phyloP scores from a whole-genome alignment of 768 basidiomycete genomes.

The Suillus subalutaceus region DNA sequence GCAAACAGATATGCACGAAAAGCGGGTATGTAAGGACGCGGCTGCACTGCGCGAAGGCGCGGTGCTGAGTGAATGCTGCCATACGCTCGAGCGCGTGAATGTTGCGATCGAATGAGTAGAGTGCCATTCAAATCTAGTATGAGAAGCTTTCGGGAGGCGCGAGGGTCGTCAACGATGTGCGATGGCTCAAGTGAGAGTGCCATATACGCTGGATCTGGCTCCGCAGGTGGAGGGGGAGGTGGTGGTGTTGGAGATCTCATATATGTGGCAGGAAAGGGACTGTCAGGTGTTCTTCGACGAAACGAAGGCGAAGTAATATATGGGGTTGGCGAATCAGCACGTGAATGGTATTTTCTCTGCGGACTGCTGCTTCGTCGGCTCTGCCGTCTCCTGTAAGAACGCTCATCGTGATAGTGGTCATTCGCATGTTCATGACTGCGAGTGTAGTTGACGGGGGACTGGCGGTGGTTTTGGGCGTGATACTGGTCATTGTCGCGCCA shows the following conservation, averaged over 20 bases:
- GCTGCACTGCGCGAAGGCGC: slow-evolving; percentile 48
- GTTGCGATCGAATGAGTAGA: slow-evolving; percentile 61
- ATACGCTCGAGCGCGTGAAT: slow-evolving; percentile 25
- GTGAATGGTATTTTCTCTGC: slow-evolving; percentile 3
- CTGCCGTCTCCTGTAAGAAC: neutral
- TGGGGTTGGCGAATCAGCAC: slow-evolving; percentile 6
- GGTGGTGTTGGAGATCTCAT: slow-evolving; percentile 14
- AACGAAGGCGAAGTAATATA: slow-evolving; percentile 11
- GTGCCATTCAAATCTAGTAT: slow-evolving; percentile 80
- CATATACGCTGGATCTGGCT: slow-evolving; percentile 42
- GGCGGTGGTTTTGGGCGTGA: neutral
- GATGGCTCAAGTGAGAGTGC: slow-evolving; percentile 34
- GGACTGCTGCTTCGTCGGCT: neutral
- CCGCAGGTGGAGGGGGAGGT: slow-evolving; percentile 9
- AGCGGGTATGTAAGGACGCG: slow-evolving; percentile 65
- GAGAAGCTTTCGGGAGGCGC: slow-evolving; percentile 58
- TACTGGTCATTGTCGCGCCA: neutral
- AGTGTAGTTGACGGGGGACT: neutral
- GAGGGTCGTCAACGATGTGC: slow-evolving; percentile 24
- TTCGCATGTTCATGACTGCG: neutral
- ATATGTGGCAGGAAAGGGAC: slow-evolving; percentile 1
- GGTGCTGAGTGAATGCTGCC: slow-evolving; percentile 8
- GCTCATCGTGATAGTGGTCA: neutral
- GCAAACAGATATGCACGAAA: slow-evolving; percentile 70
- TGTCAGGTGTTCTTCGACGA: slow-evolving; percentile 15